These are phyloP conservation scores for Astraeus odoratus DNA, from an alignment of 768 basidiomycete genomes.

Conservation along the genomic window DNA sequence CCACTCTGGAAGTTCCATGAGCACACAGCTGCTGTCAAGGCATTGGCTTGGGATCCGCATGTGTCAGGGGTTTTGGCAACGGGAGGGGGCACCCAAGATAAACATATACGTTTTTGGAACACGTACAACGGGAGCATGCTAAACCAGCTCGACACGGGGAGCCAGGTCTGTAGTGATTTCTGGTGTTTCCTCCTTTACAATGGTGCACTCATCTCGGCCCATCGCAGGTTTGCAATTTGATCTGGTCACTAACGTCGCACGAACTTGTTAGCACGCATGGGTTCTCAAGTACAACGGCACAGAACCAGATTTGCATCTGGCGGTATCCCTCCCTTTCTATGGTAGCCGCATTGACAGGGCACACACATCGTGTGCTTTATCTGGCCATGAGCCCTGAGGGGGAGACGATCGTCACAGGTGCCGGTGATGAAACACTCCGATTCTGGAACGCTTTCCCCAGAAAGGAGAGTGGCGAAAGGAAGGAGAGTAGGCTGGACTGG, in stretches of 20 bases:
- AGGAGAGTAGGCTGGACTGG: constrained; percentile 39
- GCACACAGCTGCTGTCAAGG: constrained; percentile 95
- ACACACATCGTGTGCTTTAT: constrained; percentile 91
- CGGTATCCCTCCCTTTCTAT: constrained; percentile 89
- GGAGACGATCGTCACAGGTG: constrained; percentile 96
- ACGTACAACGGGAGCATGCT: constrained; percentile 79
- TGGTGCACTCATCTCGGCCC: constrained; percentile 7
- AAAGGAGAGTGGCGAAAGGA: constrained; percentile 39
- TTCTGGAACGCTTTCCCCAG: constrained; percentile 99
- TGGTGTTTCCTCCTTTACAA: neutral
- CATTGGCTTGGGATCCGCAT: constrained; percentile 98
- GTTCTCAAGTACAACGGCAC: constrained; percentile 87
- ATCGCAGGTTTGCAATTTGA: constrained; percentile 92
- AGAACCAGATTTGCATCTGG: constrained; percentile 97
- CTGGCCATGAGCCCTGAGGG: constrained; percentile 98
- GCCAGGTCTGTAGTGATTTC: constrained; percentile 55
- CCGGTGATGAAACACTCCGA: constrained; percentile 92
- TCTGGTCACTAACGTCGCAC: constrained; percentile 93
- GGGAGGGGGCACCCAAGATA: constrained; percentile 98
- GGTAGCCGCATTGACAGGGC: constrained; percentile 91
- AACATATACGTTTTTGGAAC: constrained; percentile 98
- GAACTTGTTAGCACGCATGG: constrained; percentile 98
- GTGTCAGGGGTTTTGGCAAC: constrained; percentile 84
- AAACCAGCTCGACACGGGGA: constrained; percentile 88
- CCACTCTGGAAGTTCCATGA: constrained; percentile 96